phyloP scores from a whole-genome alignment of 352 stramenopile genomes.

The Hyaloperonospora arabidopsidis region DNA sequence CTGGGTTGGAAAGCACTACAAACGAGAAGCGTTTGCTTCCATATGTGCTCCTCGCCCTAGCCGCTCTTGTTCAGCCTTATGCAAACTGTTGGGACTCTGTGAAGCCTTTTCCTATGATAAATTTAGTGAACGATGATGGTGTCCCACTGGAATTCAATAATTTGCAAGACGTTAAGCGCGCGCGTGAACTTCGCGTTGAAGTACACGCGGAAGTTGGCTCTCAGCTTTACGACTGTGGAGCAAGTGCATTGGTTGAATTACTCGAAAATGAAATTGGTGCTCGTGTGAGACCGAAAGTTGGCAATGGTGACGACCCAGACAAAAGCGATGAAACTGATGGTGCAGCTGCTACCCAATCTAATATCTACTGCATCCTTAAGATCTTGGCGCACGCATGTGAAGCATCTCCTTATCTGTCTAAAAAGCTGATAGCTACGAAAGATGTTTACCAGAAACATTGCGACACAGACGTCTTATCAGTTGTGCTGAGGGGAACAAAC shows the following conservation, averaged over 20 bases:
- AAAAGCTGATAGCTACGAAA: constrained; percentile 38
- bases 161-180: constrained; percentile 31
- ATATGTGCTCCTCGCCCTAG: constrained; percentile 59
- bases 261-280: constrained; percentile 44
- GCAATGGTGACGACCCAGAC: constrained; percentile 15
- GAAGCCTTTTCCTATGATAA: constrained; percentile 53
- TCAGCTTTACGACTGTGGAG: constrained; percentile 42
- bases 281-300: constrained; percentile 19
- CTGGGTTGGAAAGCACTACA: constrained; percentile 41
- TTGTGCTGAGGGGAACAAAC: constrained; percentile 31
- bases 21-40: constrained; percentile 36
- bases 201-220: constrained; percentile 59
- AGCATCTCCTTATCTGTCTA: constrained; percentile 55
- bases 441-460: constrained; percentile 18
- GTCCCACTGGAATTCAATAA: constrained; percentile 10
- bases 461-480: constrained; percentile 38
- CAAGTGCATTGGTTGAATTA: constrained; percentile 41
- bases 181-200: constrained; percentile 61
- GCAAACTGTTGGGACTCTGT: constrained; percentile 44
- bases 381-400: constrained; percentile 59
- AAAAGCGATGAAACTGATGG: constrained; percentile 33
- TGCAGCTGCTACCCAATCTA: constrained; percentile 61
- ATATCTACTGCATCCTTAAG: constrained; percentile 63
- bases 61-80: constrained; percentile 64
- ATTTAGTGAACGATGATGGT: constrained; percentile 21